Percentiles rank a stretch among this genome's conserved stretches.
phyloP scores from a whole-genome alignment of 495 filamentous ascomycete species.

The Alectoria sarmentosa region DNA sequence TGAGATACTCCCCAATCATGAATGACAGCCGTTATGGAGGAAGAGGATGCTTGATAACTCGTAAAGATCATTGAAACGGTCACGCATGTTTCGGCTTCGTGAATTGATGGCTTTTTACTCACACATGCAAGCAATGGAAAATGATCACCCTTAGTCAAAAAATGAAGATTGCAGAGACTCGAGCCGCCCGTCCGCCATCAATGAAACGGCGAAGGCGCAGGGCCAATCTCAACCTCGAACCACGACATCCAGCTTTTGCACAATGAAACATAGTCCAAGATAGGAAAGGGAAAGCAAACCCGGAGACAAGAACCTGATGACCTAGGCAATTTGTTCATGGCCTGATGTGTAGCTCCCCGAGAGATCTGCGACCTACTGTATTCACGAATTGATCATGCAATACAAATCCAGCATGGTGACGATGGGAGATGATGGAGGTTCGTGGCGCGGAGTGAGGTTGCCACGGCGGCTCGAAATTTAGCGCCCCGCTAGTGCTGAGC shows the following conservation, averaged over 20 bases:
- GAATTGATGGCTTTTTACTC: neutral
- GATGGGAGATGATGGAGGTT: neutral
- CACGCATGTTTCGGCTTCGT: neutral
- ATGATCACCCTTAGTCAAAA: neutral
- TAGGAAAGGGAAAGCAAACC: neutral
- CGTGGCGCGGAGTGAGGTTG: slow-evolving; percentile 14
- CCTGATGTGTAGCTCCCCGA: neutral
- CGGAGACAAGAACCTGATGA: neutral
- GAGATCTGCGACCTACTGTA: neutral
- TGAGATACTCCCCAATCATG: neutral
- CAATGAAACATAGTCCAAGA: neutral
- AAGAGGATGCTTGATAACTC: neutral
- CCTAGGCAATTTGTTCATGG: neutral
- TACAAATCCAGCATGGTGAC: neutral
- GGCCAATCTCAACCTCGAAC: neutral
- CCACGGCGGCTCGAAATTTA: slow-evolving; percentile 17
- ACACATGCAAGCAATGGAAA: neutral
- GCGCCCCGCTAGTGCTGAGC: slow-evolving; percentile 14
- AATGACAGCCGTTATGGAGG: too few species aligned
- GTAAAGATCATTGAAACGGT: neutral
- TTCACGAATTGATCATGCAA: neutral
- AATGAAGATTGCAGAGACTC: neutral
- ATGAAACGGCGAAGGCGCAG: neutral
- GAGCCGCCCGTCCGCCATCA: neutral
- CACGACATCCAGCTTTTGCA: neutral